Evolutionary conservation across 805 yeast species (phyloP).

Genomic region (Lachancea mirantina): DNA sequence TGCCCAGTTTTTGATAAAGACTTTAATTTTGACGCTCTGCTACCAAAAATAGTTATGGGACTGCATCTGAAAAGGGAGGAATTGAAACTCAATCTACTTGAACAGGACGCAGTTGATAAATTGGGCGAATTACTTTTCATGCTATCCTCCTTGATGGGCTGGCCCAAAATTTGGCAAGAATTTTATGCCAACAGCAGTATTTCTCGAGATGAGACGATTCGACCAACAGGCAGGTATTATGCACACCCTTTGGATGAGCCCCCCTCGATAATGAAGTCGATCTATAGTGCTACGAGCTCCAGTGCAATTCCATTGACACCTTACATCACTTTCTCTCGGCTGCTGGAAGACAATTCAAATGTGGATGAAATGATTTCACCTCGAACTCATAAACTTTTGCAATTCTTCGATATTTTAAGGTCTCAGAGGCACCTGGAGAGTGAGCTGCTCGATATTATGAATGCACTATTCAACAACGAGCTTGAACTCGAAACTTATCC

Average conservation of each 20-base stretch:
- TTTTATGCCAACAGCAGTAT: conserved; percentile 50
- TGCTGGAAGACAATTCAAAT: conserved; percentile 54
- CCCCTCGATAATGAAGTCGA: conserved; percentile 35
- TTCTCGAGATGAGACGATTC: not conserved
- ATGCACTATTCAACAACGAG: conserved; percentile 45
- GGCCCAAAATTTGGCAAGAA: conserved; percentile 60
- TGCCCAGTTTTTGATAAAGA: conserved; percentile 4
- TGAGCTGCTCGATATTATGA: conserved; percentile 56
- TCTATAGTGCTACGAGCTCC: conserved; percentile 32
- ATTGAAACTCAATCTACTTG: conserved; percentile 46
- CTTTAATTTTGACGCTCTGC: conserved; percentile 39
- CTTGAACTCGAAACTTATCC: conserved; percentile 64
- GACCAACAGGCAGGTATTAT: conserved; percentile 10
- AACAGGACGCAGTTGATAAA: conserved; percentile 29
- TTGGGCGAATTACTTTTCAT: conserved; percentile 55
- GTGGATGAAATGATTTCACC: conserved; percentile 60
- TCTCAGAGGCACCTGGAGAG: conserved; percentile 44
- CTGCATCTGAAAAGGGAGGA: conserved; percentile 80
- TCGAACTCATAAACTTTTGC: conserved; percentile 50
- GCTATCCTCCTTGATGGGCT: conserved; percentile 59
- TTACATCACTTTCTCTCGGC: conserved; percentile 58
- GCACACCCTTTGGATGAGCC: conserved; percentile 31
- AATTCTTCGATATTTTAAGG: conserved; percentile 55
- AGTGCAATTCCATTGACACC: conserved; percentile 32
- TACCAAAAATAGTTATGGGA: conserved; percentile 58